phyloP scores from a whole-genome alignment of 1,139 yeast species.

The Yamadazyma triangularis region DNA sequence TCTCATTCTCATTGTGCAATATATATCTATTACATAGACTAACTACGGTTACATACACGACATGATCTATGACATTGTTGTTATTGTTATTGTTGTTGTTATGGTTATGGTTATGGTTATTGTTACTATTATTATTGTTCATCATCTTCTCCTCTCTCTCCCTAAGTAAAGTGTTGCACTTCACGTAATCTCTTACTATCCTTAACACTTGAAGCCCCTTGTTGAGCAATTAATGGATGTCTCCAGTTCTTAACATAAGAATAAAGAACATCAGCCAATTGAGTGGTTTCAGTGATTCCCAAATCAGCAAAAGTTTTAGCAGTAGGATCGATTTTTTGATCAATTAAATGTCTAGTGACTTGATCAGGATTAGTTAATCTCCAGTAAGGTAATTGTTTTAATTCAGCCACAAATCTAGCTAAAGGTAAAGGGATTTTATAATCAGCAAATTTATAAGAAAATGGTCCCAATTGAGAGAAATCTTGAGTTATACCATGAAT shows the following conservation, averaged over 20 bases:
- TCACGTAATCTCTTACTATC: conserved; percentile 43
- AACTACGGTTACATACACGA: too few species aligned
- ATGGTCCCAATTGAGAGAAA: conserved; percentile 51
- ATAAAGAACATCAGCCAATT: conserved; percentile 65
- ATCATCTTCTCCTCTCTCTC: too few species aligned
- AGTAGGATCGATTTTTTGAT: conserved; percentile 58
- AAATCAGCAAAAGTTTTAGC: conserved; percentile 70
- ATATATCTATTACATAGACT: too few species aligned
- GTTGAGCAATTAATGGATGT: conserved; percentile 48
- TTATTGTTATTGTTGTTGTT: too few species aligned
- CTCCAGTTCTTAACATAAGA: conserved; percentile 56
- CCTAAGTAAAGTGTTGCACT: conserved; percentile 38
- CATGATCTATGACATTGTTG: too few species aligned
- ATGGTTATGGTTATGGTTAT: too few species aligned
- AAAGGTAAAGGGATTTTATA: conserved; percentile 30
- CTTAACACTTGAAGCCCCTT: conserved; percentile 41
- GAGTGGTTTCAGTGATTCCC: conserved; percentile 62
- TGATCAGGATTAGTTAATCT: conserved; percentile 69
- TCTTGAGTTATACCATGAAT: conserved; percentile 62
- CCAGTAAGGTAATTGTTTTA: conserved; percentile 64
- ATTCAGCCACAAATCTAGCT: conserved; percentile 42
- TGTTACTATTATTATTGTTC: too few species aligned
- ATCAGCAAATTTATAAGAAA: conserved; percentile 32
- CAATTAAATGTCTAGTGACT: conserved; percentile 67
- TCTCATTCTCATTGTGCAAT: too few species aligned